phyloP scores from a whole-genome alignment of 2,329 filamentous ascomycete species.

The Leptographium wingfieldii region DNA sequence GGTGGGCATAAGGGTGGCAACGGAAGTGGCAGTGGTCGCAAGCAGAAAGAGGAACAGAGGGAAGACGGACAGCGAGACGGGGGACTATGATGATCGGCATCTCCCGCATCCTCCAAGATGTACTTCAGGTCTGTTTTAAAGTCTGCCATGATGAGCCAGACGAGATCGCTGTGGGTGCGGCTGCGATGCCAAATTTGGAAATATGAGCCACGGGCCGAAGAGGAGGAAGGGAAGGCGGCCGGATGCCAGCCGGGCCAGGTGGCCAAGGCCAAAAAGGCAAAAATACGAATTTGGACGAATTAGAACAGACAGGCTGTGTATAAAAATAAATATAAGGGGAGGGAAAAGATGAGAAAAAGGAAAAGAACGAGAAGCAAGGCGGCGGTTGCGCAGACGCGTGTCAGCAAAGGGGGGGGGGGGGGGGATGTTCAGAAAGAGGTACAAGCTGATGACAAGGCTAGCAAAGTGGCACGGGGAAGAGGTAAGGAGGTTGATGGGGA shows the following conservation, averaged over 20 bases:
- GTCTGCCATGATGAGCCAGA: neutral
- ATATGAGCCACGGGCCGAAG: neutral
- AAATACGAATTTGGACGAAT: neutral
- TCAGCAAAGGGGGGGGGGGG: neutral
- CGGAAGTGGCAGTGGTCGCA: neutral
- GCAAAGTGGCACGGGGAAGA: neutral
- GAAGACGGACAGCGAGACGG: neutral
- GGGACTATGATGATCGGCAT: neutral
- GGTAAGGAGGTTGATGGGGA: neutral
- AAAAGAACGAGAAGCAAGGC: neutral
- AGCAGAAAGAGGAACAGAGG: neutral
- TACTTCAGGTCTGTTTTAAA: neutral
- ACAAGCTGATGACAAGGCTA: neutral
- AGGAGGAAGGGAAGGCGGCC: neutral
- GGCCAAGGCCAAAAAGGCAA: neutral
- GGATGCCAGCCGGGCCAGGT: neutral
- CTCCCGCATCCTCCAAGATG: slow-evolving; percentile 1
- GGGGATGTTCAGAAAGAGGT: neutral
- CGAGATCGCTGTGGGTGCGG: neutral
- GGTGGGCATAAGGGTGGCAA: neutral
- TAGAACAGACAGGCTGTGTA: neutral
- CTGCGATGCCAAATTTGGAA: neutral
- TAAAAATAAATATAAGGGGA: neutral
- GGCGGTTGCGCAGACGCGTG: neutral
- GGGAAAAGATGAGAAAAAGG: neutral